A percentile compares a stretch with the other conserved stretches of the same genome.
Evolutionary conservation across 2,329 filamentous ascomycete species (phyloP).

Genomic region (Neophaeococcomyces aloes): DNA sequence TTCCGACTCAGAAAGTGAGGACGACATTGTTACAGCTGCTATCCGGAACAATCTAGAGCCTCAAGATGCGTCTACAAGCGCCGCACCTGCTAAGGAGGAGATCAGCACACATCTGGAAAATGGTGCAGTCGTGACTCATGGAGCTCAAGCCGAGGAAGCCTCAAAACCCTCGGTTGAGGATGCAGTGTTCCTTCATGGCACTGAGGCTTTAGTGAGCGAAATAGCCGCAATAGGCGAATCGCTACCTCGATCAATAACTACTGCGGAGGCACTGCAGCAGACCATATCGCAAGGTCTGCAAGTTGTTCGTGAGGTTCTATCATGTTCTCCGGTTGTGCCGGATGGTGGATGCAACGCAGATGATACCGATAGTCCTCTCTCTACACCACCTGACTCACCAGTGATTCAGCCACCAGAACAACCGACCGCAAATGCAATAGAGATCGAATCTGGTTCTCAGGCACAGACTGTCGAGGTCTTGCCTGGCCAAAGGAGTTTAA

Average conservation of each 20-base stretch:
- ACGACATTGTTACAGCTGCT: constrained; percentile 28
- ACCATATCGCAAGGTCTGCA: not conserved
- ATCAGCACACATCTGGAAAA: too few species aligned
- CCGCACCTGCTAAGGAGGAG: not conserved
- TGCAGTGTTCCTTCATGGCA: not conserved
- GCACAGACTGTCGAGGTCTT: constrained; percentile 12
- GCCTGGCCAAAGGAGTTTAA: constrained; percentile 20
- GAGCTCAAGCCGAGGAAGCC: too few species aligned
- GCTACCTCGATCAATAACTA: not conserved
- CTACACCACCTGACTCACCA: constrained; percentile 21
- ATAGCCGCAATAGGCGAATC: constrained; percentile 7
- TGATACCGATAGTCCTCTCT: constrained; percentile 5
- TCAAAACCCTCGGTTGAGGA: constrained; percentile 3
- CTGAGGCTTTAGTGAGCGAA: constrained; percentile 7
- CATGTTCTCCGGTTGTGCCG: not conserved
- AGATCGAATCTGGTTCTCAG: constrained; percentile 1
- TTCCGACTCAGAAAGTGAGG: constrained; percentile 40
- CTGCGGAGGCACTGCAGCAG: constrained; percentile 3
- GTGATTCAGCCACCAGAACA: not conserved
- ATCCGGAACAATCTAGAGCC: constrained; percentile 17
- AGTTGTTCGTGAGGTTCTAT: not conserved
- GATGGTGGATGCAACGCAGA: not conserved
- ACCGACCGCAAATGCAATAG: constrained; percentile 3
- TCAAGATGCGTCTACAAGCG: constrained; percentile 3
- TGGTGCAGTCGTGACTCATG: too few species aligned